Percentiles rank a stretch among this genome's conserved stretches.
phyloP scores from a whole-genome alignment of 306 rosid genomes.

The Sesbania bispinosa region DNA sequence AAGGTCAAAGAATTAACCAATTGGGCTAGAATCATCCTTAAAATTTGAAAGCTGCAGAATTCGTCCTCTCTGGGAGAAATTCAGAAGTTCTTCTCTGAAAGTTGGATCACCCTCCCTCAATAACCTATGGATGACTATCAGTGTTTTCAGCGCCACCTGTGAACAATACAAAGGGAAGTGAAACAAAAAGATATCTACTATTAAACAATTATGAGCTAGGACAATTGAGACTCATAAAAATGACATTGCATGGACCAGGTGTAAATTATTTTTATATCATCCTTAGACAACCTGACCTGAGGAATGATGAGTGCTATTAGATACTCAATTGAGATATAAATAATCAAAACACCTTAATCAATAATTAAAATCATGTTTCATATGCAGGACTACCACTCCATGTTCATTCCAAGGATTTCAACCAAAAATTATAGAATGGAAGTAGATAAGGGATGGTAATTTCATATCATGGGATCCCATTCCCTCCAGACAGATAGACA shows the following conservation, averaged over 20 bases:
- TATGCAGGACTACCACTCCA: not conserved
- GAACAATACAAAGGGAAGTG: conserved; percentile 19
- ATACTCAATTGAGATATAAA: not conserved
- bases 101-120: conserved; percentile 98
- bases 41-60: conserved; percentile 96
- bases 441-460: not conserved
- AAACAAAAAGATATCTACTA: not conserved
- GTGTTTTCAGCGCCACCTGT: conserved; percentile 93
- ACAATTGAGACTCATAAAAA: not conserved
- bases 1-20: conserved; percentile 53
- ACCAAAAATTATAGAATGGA: not conserved
- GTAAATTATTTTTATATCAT: not conserved
- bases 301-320: not conserved
- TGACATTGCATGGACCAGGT: not conserved
- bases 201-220: not conserved
- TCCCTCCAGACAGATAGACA: not conserved
- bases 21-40: conserved; percentile 97
- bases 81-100: conserved; percentile 89
- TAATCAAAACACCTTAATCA: not conserved
- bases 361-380: not conserved
- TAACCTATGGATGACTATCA: conserved; percentile 86
- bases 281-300: not conserved
- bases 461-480: not conserved
- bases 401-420: not conserved
- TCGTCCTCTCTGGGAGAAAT: conserved; percentile 76